phyloP scores from a whole-genome alignment of 345 rosid genomes.

The Pistacia vera region DNA sequence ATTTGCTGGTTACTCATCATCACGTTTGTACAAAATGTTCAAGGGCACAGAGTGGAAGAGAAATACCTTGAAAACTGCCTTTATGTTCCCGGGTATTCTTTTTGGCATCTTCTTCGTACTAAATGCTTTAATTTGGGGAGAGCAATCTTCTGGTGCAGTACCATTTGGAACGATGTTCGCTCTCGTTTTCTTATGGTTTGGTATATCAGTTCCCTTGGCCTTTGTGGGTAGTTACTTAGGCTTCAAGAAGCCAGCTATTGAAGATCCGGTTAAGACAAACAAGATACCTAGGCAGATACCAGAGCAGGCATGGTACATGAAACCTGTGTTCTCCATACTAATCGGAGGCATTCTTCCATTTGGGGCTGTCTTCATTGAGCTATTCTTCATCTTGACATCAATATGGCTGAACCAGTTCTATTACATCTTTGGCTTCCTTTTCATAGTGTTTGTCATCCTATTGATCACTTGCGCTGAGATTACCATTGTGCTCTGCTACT shows the following conservation, averaged over 20 bases:
- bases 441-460: constrained; percentile 85
- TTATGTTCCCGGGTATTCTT: constrained; percentile 92
- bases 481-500: constrained; percentile 91
- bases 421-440: constrained; percentile 98
- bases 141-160: constrained; percentile 93
- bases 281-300: constrained; percentile 95
- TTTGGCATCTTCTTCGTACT: constrained; percentile 81
- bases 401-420: constrained; percentile 99
- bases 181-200: constrained; percentile 94
- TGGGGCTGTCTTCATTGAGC: constrained; percentile 96
- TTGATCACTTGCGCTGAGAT: constrained; percentile 95
- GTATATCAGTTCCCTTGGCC: constrained; percentile 94
- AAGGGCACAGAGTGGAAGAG: constrained; percentile 96
- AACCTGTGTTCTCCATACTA: constrained; percentile 85
- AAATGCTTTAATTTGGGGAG: constrained; percentile 93
- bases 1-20: constrained; percentile 90
- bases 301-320: constrained; percentile 98
- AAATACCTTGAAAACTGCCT: constrained; percentile 87
- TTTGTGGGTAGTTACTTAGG: constrained; percentile 95
- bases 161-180: constrained; percentile 99
- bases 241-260: constrained; percentile 87
- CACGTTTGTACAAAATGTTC: constrained; percentile 91
- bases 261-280: constrained; percentile 93
- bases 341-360: constrained; percentile 97
- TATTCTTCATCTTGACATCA: constrained; percentile 93